Base-by-base conservation (phyloP, 1,139 yeast genomes). In the Pneumocystis murina region DNA sequence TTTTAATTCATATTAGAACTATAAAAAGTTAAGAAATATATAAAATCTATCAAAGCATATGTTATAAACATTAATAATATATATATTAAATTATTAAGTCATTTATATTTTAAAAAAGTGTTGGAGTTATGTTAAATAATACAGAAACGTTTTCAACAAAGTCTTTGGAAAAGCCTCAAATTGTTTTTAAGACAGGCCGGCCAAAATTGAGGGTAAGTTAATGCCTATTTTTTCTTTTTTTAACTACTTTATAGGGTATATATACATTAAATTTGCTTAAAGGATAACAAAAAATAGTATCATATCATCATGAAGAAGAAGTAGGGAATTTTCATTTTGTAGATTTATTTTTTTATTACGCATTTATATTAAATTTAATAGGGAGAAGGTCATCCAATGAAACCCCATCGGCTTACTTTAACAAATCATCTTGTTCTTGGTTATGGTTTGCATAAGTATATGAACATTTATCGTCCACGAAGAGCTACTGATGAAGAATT, bases 381-480 rank as follows among this genome's bases (percentile, higher is more conserved):
- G 69, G 87, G 89, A 0, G 82, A 48, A 16, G 55, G 84, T 66
- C 98, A 92, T 75, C 98, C 98, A 14, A 92, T 92, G 98, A 92
- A 92, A 72, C 98, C 98, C n/a, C 89, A 92, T 74, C 77, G 98
- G 67, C 78, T 92, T 65, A 86, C 91, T 91, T 79, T 92, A 24
- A 92, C 98, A 0, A 97, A 92, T 75, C 97, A 90, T 73, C 76
- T 92, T 68, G 94, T 92, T 60, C 82, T 86, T 35, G 84, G 87
- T 5, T 92, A 92, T 75, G 89, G 89, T 66, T 76, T 92, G 60
- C 89, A 90, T 72, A 91, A 90, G 69, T 80, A 85, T 68, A 89
- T 92, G 97, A 97, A 92, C 71, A 74, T 91, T 41, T 92, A 87
- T 74, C 80, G 83, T 64, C 95, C 97, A 1, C 78, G 94, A 64